Evolutionary conservation across 768 basidiomycete species (phyloP), one percentile per base, ranked within the genome.

Genomic region (Russula dissimulans): DNA sequence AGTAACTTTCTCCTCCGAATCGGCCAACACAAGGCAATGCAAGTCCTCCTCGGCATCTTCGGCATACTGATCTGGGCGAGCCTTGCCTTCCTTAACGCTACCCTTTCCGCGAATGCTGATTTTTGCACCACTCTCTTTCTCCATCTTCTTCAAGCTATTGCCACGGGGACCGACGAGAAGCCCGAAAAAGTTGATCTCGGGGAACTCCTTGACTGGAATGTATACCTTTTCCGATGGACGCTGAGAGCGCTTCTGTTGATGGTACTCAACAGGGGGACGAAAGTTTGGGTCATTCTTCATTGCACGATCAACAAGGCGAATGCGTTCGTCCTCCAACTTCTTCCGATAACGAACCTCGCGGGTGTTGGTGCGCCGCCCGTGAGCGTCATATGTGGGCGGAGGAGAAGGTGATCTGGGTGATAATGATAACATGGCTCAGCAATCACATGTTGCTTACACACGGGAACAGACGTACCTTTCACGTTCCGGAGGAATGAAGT

Each of bases 111-210:
- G 83, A 65, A 99, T 99, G 67, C 89, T 92, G 69, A 99, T 99
- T 75, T 98, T 98, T 6, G 97, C 97, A 38, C 97, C 97, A 69
- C 89, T 92, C 68, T 97, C 92, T 59, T 91, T 80, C 74, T 99
- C 97, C 97, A 99, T 99, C 75, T 93, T 95, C 81, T 99, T 99
- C 80, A 98, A 76, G 77, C 95, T 95, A 72, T 99, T 98, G 48
- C 97, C 97, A 69, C 97, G 89, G 69, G 97, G 97, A 42, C 97
- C 97, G 65, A 99, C 95, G 62, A 99, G 83, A 63, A 99, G 78
- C 67, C 97, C 97, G 68, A 99, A 98, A 77, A 98, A 99, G 72
- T 99, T 99, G 79, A 99, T 98, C 75, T 98, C 95, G 1, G 97
- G 97, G 67, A 99, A 99, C 75, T 99, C 97, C 73, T 99, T 98